These are phyloP conservation scores for Cryphonectria naterciae DNA, from an alignment of 2,329 filamentous ascomycete species.

Conservation along the genomic window DNA sequence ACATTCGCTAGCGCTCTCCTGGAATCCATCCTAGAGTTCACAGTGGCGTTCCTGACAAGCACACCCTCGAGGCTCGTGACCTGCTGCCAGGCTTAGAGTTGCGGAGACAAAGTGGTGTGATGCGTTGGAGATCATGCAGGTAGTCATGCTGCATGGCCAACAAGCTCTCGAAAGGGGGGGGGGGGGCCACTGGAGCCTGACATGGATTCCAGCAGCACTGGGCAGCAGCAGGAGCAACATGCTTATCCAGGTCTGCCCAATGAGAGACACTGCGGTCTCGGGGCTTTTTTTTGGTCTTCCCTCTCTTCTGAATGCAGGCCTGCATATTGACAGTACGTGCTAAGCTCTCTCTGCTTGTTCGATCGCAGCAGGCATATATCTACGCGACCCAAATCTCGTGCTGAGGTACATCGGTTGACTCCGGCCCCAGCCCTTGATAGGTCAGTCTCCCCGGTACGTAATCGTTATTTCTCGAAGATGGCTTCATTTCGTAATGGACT, in stretches of 20 bases:
- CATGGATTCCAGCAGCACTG: background rate
- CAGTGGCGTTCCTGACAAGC: background rate
- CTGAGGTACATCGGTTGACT: background rate
- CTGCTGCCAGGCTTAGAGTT: background rate
- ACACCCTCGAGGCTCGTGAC: background rate
- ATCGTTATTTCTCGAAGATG: background rate
- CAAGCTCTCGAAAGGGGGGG: background rate
- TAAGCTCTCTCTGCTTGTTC: background rate
- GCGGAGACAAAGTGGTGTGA: background rate
- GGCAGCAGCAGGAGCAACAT: background rate
- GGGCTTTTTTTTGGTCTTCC: background rate
- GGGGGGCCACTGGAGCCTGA: background rate
- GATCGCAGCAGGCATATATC: conserved; percentile 4
- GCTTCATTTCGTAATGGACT: background rate
- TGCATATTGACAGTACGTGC: background rate
- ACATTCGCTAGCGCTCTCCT: background rate
- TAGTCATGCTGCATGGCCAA: background rate
- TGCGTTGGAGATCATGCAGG: background rate
- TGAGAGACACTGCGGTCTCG: background rate
- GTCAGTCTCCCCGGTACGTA: background rate
- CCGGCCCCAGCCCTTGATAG: background rate
- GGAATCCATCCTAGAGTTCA: background rate
- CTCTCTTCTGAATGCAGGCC: background rate
- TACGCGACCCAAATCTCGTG: background rate
- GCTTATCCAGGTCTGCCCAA: background rate